phyloP scores from a whole-genome alignment of 2,329 filamentous ascomycete genomes.

The Pyricularia sp. region DNA sequence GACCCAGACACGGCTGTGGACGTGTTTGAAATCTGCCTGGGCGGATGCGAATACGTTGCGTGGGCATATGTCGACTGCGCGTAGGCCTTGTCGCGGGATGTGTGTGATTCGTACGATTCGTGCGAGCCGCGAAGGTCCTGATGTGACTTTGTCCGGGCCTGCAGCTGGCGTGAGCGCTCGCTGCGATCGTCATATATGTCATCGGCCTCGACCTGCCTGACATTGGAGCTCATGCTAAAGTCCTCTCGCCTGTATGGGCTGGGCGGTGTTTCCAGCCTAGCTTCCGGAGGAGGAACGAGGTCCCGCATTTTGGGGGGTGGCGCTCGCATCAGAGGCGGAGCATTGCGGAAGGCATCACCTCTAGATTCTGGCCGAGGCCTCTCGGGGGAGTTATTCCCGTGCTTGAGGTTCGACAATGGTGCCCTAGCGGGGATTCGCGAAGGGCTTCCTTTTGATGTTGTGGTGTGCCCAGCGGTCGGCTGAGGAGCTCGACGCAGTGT shows the following conservation, averaged over 20 bases:
- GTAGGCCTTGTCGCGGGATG: constrained; percentile 4
- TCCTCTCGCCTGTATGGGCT: constrained; percentile 39
- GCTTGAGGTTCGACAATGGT: constrained; percentile 58
- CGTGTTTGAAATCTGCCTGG: constrained; percentile 63
- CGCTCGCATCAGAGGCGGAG: constrained; percentile 48
- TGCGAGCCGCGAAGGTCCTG: constrained; percentile 7
- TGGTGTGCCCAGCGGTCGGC: constrained; percentile 14
- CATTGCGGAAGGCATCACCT: constrained; percentile 40
- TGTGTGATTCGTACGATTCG: constrained; percentile 6
- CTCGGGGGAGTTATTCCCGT: constrained; percentile 75
- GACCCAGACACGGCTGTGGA: constrained; percentile 74
- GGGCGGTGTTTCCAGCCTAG: constrained; percentile 33
- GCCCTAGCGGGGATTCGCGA: constrained; percentile 61
- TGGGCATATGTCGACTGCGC: constrained; percentile 28
- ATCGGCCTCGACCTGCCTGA: constrained; percentile 59
- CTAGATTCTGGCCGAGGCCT: constrained; percentile 42
- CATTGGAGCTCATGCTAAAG: constrained; percentile 40
- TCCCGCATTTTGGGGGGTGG: constrained; percentile 93
- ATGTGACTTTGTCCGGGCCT: constrained; percentile 8
- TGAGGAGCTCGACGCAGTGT: constrained; percentile 12
- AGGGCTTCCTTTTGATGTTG: constrained; percentile 39
- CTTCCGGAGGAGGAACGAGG: constrained; percentile 42
- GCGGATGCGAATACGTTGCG: constrained; percentile 26
- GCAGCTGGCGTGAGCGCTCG: neutral
- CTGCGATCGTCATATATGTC: constrained; percentile 71